Base-by-base conservation (phyloP, 257 asterid genomes). In the Nicotiana tomentosiformis region DNA sequence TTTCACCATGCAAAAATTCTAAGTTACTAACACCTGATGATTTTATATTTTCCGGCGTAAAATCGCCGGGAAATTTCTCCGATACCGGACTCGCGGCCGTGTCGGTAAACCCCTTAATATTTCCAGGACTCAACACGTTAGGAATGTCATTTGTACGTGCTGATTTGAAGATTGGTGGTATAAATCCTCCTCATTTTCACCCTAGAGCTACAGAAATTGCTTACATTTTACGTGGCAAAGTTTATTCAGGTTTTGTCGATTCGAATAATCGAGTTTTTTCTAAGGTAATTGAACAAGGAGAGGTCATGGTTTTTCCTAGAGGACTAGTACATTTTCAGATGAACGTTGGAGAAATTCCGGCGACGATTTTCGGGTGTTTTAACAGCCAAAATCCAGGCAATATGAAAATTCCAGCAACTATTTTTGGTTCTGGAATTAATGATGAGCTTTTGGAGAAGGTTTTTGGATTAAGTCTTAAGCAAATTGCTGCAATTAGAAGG, bases 251-350 rank as follows among this genome's bases (percentile, higher is more conserved):
- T 11, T 90, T 91, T 43, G 90, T 91, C 39, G 92, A 89, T 77
- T 86, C 93, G 5, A 85, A 82, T 0, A 90, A 91, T 26, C 84
- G 90, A 18, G 91, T 88, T 6, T 90, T 85, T 26, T 89, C 93
- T 0, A 89, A 89, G 87, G 88, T 88, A 39, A 84, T 91, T 23
- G 90, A 87, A 87, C 86, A 78, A 60, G 95, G 93, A 29, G 95
- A 91, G 43, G 92, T 90, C 74, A 90, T 91, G 92, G 90, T 90
- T 23, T 89, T 89, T 66, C 95, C 95, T 4, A 86, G 86, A 66
- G 95, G 95, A 7, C 61, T 91, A 7, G 90, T 89, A 79, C 95
- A 91, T 89, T 91, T 91, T 82, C 92, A 89, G 90, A 91, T 90
- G 92, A 91, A 91, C 77, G 89, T 86, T 30, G 95, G 93, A 10